Evolutionary conservation across 371 early-diverging fungal species (phyloP), one percentile per base, ranked within the genome.

Genomic region (Syncephalastrum monosporum): DNA sequence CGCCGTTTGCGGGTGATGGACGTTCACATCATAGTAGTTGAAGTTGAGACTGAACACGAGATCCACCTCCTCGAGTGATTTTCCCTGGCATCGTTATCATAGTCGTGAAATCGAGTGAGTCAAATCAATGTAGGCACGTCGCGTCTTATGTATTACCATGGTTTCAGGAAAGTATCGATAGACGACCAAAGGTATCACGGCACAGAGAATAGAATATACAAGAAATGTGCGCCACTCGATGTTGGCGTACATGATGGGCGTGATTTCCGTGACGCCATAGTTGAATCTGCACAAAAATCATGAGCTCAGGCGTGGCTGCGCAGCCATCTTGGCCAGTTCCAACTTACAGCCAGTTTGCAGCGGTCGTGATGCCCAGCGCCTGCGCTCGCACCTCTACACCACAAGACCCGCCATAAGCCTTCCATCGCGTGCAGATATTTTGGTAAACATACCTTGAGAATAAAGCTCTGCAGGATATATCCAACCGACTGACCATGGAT

Each of bases 381-480:
- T 93, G 94, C 56, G 91, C 85, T 47, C 90, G 82, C 47, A 89
- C 77, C 41, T 85, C 84, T 64, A 79, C 17, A 51, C 17, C 42
- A 45, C 29, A 53, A 19, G 1, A 1, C 21, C 16, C 43, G 7
- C 0, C 7, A 13, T 50, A 7, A 29, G 15, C 24, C 24, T 47
- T 33, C 13, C 56, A 21, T 6, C 48, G 16, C 41, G 27, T 21
- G 7, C 19, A 42, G 5, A 21, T 21, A 38, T 10, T 5, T 21
- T n/a, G 5, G 45, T 3, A 3, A 1, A 48, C 44, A 47, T 60
- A 63, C 84, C 80, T 62, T 85, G 82, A 5, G 92, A 88, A 74
- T 85, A 91, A 46, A 92, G 88, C 65, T 97, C 97, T 19, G 94
- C 82, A 25, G 94, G 94, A 72, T 93, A 94, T 53, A 91, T 87